These are phyloP conservation scores for Cladosporium sp. DNA, from an alignment of 2,329 filamentous ascomycete species.

Conservation along the genomic window DNA sequence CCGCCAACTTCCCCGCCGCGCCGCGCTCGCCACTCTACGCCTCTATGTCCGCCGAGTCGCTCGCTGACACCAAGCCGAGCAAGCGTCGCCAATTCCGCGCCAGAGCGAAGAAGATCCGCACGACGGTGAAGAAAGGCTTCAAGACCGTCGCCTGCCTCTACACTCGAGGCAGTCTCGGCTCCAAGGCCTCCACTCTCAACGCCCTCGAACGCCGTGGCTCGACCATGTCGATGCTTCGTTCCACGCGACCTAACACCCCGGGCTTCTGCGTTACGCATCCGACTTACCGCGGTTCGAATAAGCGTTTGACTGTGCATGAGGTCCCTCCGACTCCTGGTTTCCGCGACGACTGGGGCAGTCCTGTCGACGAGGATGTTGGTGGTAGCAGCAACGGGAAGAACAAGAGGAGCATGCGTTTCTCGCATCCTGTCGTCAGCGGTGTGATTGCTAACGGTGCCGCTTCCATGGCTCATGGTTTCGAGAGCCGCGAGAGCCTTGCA, in stretches of 20 bases:
- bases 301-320: constrained; percentile 1
- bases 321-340: no score
- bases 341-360: no score
- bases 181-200: background rate
- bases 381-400: background rate
- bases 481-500: background rate
- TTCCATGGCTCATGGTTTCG: background rate
- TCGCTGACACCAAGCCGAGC: background rate
- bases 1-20: background rate
- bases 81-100: background rate
- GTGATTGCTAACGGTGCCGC: background rate
- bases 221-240: no score
- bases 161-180: background rate
- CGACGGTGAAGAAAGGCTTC: background rate
- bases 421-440: constrained; percentile 1
- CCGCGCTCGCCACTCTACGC: background rate
- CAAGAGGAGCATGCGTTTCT: constrained; percentile 3
- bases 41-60: background rate
- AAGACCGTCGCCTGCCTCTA: background rate
- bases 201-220: background rate
- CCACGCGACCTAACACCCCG: background rate
- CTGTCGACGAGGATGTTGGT: background rate
- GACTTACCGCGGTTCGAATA: background rate
- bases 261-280: constrained; percentile 1
- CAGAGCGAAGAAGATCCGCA: background rate